Percentiles rank a stretch among this genome's conserved stretches.
phyloP scores from a whole-genome alignment of 257 asterid species.

The Osmanthus fragrans region DNA sequence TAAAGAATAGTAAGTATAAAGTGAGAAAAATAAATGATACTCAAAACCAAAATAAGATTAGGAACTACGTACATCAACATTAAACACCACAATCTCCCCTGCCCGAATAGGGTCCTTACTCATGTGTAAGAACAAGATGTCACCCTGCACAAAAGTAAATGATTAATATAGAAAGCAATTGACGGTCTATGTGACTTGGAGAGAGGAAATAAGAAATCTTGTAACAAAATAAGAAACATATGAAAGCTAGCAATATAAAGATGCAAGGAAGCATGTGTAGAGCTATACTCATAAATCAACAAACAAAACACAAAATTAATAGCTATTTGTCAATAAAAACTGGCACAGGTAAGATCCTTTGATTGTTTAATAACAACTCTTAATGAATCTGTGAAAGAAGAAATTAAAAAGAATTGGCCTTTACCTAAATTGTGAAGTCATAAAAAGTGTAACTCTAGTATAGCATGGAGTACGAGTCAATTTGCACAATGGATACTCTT shows the following conservation, averaged over 20 bases:
- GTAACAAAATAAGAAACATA: background rate
- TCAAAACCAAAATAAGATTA: background rate
- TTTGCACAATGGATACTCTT: background rate
- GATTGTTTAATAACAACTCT: background rate
- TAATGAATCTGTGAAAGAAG: background rate
- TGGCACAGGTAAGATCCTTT: background rate
- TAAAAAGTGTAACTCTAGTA: background rate
- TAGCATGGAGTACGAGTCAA: background rate
- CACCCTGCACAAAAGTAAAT: constrained; percentile 73
- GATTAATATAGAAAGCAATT: background rate
- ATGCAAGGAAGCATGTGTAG: background rate
- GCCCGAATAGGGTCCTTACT: constrained; percentile 94
- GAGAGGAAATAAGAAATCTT: background rate
- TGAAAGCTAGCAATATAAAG: background rate
- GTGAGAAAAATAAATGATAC: constrained; percentile 4
- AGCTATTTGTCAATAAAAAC: constrained; percentile 1
- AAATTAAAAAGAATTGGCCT: background rate
- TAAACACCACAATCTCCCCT: constrained; percentile 98
- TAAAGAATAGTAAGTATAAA: constrained; percentile 16
- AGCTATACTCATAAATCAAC: constrained; percentile 17
- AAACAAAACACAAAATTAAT: constrained; percentile 13
- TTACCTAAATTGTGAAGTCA: background rate
- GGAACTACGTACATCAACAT: constrained; percentile 73
- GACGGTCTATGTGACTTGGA: background rate
- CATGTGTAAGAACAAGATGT: constrained; percentile 96